Evolutionary conservation across 345 rosid genomes (phyloP).

Genomic region (Jatropha curcas): DNA sequence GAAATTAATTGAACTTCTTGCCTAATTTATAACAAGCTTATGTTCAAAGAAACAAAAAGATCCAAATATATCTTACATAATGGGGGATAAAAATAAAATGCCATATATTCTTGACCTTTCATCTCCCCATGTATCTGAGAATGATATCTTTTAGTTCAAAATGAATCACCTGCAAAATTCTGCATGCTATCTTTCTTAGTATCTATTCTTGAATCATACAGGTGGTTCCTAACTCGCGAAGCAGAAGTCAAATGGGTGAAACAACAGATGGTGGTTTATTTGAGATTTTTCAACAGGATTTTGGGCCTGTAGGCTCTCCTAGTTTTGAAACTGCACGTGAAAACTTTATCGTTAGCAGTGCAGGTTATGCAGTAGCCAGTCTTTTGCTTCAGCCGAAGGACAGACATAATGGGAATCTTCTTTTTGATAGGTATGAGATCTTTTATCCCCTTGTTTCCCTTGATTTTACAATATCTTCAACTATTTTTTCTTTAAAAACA

Average conservation of each 20-base stretch:
- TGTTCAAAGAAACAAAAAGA: neutral
- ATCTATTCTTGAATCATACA: constrained; percentile 21
- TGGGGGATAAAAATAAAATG: neutral
- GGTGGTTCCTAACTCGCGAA: constrained; percentile 95
- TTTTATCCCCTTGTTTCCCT: constrained; percentile 2
- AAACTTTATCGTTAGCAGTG: constrained; percentile 94
- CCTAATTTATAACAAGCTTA: neutral
- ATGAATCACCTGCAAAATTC: neutral
- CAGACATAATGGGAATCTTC: constrained; percentile 99
- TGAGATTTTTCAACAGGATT: constrained; percentile 97
- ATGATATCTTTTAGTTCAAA: neutral
- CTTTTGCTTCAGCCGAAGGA: constrained; percentile 98
- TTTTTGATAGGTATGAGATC: constrained; percentile 72
- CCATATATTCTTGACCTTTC: neutral
- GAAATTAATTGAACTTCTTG: neutral
- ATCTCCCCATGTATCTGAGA: neutral
- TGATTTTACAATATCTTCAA: constrained; percentile 9
- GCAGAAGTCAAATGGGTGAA: constrained; percentile 99
- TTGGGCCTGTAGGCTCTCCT: constrained; percentile 90
- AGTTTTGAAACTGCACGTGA: constrained; percentile 93
- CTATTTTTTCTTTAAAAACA: too few species aligned
- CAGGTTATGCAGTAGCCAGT: constrained; percentile 98
- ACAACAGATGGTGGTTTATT: constrained; percentile 97
- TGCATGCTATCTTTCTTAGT: neutral
- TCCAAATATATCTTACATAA: neutral